A percentile compares a stretch with the other conserved stretches of the same genome.
These are phyloP conservation scores for Stagonosporopsis rhizophila DNA, from an alignment of 2,329 filamentous ascomycete genomes.

Conservation along the genomic window DNA sequence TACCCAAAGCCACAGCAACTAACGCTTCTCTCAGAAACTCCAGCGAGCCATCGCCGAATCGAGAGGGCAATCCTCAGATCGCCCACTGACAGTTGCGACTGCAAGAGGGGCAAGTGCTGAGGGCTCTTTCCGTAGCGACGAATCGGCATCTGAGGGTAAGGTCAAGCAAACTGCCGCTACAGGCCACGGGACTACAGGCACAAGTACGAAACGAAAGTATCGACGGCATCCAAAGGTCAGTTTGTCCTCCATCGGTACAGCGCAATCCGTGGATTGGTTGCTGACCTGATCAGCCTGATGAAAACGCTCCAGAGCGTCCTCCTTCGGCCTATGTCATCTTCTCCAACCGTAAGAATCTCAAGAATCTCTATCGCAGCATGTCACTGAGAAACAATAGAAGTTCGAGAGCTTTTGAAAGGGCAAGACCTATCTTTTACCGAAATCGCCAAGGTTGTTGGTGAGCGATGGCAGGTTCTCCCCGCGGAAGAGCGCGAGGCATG, in stretches of 20 bases:
- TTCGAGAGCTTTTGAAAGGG: slow-evolving; percentile 78
- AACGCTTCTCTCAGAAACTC: slow-evolving; percentile 66
- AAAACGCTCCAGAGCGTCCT: slow-evolving; percentile 79
- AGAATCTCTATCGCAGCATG: neutral
- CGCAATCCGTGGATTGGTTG: neutral
- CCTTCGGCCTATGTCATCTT: slow-evolving; percentile 87
- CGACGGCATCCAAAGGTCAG: slow-evolving; percentile 76
- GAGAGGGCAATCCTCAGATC: slow-evolving; percentile 59
- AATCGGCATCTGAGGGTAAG: slow-evolving; percentile 57
- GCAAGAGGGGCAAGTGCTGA: slow-evolving; percentile 61
- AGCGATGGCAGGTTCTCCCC: slow-evolving; percentile 78
- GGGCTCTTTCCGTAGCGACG: slow-evolving; percentile 62
- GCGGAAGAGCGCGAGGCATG: slow-evolving; percentile 73
- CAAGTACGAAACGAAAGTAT: slow-evolving; percentile 72
- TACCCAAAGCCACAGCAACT: slow-evolving; percentile 5
- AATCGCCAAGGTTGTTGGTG: slow-evolving; percentile 81
- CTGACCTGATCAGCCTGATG: slow-evolving; percentile 66
- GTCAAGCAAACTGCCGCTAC: slow-evolving; percentile 51
- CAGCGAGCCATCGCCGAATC: slow-evolving; percentile 81
- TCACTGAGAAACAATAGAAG: slow-evolving; percentile 59
- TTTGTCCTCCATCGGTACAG: slow-evolving; percentile 3
- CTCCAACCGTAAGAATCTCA: slow-evolving; percentile 72
- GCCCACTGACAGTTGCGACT: slow-evolving; percentile 47
- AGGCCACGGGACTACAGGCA: slow-evolving; percentile 19
- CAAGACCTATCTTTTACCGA: slow-evolving; percentile 81